Conservation (phyloP, 805 yeast species). For the Ogataea dorogensis region DNA sequence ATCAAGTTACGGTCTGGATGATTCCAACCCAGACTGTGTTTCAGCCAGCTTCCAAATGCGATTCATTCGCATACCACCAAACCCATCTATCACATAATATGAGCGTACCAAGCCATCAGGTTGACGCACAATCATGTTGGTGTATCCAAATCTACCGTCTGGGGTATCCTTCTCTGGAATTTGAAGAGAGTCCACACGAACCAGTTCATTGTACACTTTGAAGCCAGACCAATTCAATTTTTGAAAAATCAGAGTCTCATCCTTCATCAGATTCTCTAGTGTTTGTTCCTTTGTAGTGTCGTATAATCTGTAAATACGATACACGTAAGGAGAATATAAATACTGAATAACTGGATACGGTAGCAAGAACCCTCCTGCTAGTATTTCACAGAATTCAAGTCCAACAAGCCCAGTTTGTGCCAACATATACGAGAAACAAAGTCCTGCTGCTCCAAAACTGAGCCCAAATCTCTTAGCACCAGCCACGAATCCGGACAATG, state of each 20-base stretch:
- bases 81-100: slow-evolving; percentile 65
- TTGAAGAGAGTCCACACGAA: slow-evolving; percentile 48
- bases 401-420: slow-evolving; percentile 52
- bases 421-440: slow-evolving; percentile 61
- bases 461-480: slow-evolving; percentile 60
- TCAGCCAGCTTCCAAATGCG: slow-evolving; percentile 84
- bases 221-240: slow-evolving; percentile 68
- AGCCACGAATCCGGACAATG: slow-evolving; percentile 59
- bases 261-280: slow-evolving; percentile 52
- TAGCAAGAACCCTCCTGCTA: slow-evolving; percentile 41
- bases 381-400: slow-evolving; percentile 43
- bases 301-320: slow-evolving; percentile 69
- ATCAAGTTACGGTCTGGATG: slow-evolving; percentile 49
- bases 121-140: slow-evolving; percentile 45
- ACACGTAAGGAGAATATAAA: slow-evolving; percentile 64
- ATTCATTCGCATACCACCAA: slow-evolving; percentile 83
- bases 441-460: slow-evolving; percentile 59
- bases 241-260: slow-evolving; percentile 68
- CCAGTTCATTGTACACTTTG: slow-evolving; percentile 58
- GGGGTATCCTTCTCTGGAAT: slow-evolving; percentile 32
- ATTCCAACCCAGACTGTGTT: slow-evolving; percentile 59
- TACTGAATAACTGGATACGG: slow-evolving; percentile 59
- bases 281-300: slow-evolving; percentile 63
- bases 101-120: slow-evolving; percentile 36
- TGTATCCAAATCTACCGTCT: slow-evolving; percentile 46